Conservation (phyloP, 2,329 filamentous ascomycete genomes). For the Aspergillus persii region DNA sequence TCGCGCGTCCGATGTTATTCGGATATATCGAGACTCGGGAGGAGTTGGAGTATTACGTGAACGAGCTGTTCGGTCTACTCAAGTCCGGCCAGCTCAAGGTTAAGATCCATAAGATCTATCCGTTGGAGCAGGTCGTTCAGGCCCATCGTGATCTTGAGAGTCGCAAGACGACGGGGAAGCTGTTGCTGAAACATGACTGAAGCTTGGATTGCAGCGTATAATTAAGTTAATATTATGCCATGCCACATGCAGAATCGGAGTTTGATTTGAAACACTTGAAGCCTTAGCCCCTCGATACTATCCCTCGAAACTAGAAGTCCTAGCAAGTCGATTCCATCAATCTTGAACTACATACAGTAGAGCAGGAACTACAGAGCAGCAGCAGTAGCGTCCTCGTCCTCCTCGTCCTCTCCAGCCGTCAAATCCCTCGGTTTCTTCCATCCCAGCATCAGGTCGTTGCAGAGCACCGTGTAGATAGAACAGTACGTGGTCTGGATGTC, state of each 20-base stretch:
- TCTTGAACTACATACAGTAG: neutral
- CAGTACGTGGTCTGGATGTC: conserved; percentile 55
- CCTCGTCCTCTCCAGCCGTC: neutral
- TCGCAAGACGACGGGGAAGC: conserved; percentile 78
- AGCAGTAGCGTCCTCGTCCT: conserved; percentile 7
- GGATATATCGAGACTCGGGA: conserved; percentile 67
- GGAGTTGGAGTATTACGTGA: conserved; percentile 68
- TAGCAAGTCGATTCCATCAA: neutral
- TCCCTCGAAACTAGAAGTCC: neutral
- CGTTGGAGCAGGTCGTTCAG: conserved; percentile 66
- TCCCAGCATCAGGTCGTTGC: conserved; percentile 66
- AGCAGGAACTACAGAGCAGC: neutral
- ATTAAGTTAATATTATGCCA: neutral
- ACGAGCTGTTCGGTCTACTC: conserved; percentile 61
- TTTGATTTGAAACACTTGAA: neutral
- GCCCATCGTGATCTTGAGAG: conserved; percentile 79
- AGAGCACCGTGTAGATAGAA: conserved; percentile 63
- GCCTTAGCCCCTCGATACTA: too few relatives aligned
- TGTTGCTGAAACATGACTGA: conserved; percentile 65
- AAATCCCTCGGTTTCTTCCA: conserved; percentile 58
- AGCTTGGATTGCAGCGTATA: neutral
- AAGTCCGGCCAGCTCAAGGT: neutral
- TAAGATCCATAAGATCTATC: conserved; percentile 69
- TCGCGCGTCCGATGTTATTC: conserved; percentile 72
- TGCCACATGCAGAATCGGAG: too few relatives aligned